Conservation (phyloP, 345 rosid genomes). For the Brassica cretica region DNA sequence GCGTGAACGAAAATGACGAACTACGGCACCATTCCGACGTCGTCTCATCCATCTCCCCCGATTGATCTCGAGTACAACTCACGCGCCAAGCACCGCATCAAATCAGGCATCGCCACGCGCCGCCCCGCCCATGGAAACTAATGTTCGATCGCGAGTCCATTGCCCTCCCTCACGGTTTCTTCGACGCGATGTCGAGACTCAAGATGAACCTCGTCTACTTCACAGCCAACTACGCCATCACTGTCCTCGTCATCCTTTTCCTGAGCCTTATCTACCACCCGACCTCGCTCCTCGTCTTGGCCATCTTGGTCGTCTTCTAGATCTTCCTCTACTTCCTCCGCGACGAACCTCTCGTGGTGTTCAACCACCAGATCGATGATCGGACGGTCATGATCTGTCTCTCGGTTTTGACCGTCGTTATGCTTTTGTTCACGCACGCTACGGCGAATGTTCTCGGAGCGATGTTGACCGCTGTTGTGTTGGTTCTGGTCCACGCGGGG, state of each 20-base stretch:
- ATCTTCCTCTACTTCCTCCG: slow-evolving; percentile 77
- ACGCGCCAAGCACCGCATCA: slow-evolving; percentile 66
- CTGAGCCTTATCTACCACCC: slow-evolving; percentile 78
- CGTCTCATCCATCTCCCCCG: slow-evolving; percentile 47
- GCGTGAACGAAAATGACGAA: slow-evolving; percentile 49
- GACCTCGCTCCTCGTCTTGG: slow-evolving; percentile 65
- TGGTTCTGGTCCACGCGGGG: slow-evolving; percentile 59
- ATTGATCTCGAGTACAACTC: slow-evolving; percentile 58
- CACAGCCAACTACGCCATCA: slow-evolving; percentile 66
- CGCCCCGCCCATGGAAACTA: slow-evolving; percentile 56
- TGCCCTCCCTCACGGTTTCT: slow-evolving; percentile 42
- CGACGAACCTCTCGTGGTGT: slow-evolving; percentile 61
- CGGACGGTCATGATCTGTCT: slow-evolving; percentile 55
- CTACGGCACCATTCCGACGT: slow-evolving; percentile 85
- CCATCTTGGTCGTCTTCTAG: slow-evolving; percentile 63
- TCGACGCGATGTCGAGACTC: slow-evolving; percentile 49
- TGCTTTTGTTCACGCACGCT: slow-evolving; percentile 70
- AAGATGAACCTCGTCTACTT: slow-evolving; percentile 55
- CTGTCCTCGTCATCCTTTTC: slow-evolving; percentile 58
- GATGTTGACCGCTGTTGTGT: slow-evolving; percentile 48
- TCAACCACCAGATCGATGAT: slow-evolving; percentile 58
- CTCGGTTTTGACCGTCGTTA: slow-evolving; percentile 53
- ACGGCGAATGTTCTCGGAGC: slow-evolving; percentile 60
- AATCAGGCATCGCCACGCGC: slow-evolving; percentile 58
- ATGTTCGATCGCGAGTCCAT: slow-evolving; percentile 60